Evolutionary conservation across 1,284 basidiomycete species (phyloP), one percentile per base, ranked within the genome.

Genomic region (Agaricales sp.): DNA sequence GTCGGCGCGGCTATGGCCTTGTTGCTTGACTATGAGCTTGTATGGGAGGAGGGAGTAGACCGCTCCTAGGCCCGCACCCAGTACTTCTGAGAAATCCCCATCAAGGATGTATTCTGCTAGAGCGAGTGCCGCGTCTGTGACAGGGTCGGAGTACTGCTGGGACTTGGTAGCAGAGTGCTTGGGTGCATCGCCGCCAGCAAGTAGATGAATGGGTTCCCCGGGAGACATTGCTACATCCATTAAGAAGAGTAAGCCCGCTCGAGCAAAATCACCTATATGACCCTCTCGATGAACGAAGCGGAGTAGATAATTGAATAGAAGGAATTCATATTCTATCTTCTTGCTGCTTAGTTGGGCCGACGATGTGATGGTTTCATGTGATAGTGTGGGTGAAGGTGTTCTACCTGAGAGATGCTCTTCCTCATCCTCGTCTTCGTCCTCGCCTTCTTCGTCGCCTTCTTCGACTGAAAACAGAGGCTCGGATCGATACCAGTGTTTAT

Each of bases 201-300:
- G 60, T 48, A 60, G 67, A 51, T 68, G 74, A 24, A 62, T 63
- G 8, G 73, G 64, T 50, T 80, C 77, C 45, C 75, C 73, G 2
- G 84, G 79, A 22, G 84, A 85, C 81, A 94, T 92, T 2, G 92
- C 92, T 35, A 97, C 87, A 59, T 96, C 92, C 78, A 98, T 87
- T 43, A 98, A 75, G 64, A 95, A 92, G 13, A 95, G 69, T 25
- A 98, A 67, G 4, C 94, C 95, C 2, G 91, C 91, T 8, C 95
- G 80, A 2, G 95, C 92, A 59, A 92, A 90, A 62, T 97, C 93
- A 13, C 95, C 95, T 22, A 92, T 92, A 24, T 87, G 79, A 22
- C 92, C 92, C 67, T 98, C 94, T 48, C 93, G 80, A 61, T 98
- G 95, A 18, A 93, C 87, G 60, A 94, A 98, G 2, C 93, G 90